Evolutionary conservation across 306 rosid species (phyloP), one percentile per base, ranked within the genome.

Genomic region (Lathyrus tuberosus): DNA sequence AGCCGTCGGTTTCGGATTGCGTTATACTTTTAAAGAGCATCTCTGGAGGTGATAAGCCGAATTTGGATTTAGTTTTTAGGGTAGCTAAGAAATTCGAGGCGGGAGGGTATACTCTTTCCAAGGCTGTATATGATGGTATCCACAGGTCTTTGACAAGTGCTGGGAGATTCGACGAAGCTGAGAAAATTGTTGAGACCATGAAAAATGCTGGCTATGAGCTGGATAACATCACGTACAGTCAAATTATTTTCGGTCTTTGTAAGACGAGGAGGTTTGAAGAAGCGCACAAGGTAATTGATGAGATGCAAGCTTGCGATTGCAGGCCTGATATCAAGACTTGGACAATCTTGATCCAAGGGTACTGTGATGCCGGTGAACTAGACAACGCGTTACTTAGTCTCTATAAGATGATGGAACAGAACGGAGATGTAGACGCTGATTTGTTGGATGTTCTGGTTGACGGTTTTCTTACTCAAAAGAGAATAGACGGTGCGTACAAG

Each of bases 331-430:
- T 85, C 65, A 87, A 79, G 86, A 89, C 97, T 40, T 89, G 97
- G 97, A 91, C 96, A 57, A 82, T 89, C 79, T 87, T 91, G 80
- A 91, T 91, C 71, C 84, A 87, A 67, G 96, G 97, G 60, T 87
- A 91, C 70, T 89, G 96, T 76, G 56, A 71, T 16, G 88, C 89
- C 20, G 70, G 87, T 56, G 86, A 87, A 76, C 83, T 82, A 28
- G 88, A 87, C 9, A 28, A 74, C 16, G 94, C 94, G 1, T 80
- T 91, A 16, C 56, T 82, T 67, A 81, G 80, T 81, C 83, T 87
- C 10, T 75, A 89, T 11, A 89, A 76, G 81, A 87, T 89, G 97
- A 67, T 84, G 33, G 96, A 84, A 46, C 82, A 79, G 53, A 69
- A 70, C 11, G 74, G 77, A 2, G 72, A 79, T 24, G 71, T 80